Base-by-base conservation (phyloP, 495 filamentous ascomycete genomes). In the Xylaria longipes region DNA sequence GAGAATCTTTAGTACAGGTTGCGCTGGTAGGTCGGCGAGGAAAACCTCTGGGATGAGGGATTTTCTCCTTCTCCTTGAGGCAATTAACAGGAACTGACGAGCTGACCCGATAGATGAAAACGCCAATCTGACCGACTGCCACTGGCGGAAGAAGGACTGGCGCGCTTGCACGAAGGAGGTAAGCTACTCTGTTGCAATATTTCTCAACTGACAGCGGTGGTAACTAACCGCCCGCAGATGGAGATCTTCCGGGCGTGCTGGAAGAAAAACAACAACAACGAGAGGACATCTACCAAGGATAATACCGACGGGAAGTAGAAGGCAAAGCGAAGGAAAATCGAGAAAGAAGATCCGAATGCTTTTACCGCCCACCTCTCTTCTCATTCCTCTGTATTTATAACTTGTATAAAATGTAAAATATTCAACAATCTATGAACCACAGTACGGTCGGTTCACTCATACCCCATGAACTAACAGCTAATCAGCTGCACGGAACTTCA, bases 141-240 rank as follows among this genome's bases (percentile, higher is more conserved):
- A 95, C 79, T 97, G 88, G 80, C 92, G 94, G 25, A 98, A 95
- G 86, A 97, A 94, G 80, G 96, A 99, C 80, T 99, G 96, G 96
- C 87, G 96, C 75, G 83, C 86, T 69, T 99, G 96, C 81, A 93
- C 92, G 78, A 84, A 91, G 68, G 95, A 97, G 89, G 96, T 97
- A 81, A 85, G 93, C 67, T 65, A 73, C 57, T 25, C 60, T 46
- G 56, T 20, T 70, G 27, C 15, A 52, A 63, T 60, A 41, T 48
- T 1, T 39, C 37, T 37, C 1, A 22, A 25, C 27, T 12, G 20
- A 69, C 5, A 15, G 6, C 7, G 1, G 71, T 48, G 33, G 68
- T 64, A 50, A 72, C 61, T 67, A 65, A 73, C 45, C 72, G 46
- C 68, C 70, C 64, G 29, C 72, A 99, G 96, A 97, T 99, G 93